Conservation (phyloP, 345 rosid species). For the Lumnitzera littorea region DNA sequence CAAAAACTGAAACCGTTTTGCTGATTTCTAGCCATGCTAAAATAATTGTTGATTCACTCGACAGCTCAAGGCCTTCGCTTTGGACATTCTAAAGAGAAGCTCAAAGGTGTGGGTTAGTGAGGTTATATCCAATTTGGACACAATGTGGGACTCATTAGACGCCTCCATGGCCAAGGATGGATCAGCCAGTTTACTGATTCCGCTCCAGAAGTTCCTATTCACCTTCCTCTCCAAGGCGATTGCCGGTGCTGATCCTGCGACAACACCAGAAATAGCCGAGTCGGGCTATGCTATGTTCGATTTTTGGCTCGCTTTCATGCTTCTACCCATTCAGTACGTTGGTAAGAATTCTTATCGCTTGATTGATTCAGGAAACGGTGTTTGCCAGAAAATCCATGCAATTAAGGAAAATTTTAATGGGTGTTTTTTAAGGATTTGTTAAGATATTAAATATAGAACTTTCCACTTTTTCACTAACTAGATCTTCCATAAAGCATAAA, state of each 20-base stretch:
- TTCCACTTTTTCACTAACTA: too few relatives aligned
- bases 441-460: too few relatives aligned
- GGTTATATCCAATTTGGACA: constrained; percentile 41
- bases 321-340: constrained; percentile 48
- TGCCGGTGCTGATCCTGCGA: constrained; percentile 54
- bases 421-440: too few relatives aligned
- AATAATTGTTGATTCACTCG: neutral
- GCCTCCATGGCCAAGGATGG: constrained; percentile 29
- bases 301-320: constrained; percentile 58
- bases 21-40: too few relatives aligned
- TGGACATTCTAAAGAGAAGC: constrained; percentile 59
- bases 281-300: constrained; percentile 43
- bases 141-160: constrained; percentile 49
- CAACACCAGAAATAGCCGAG: constrained; percentile 31
- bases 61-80: constrained; percentile 52
- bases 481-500: too few relatives aligned
- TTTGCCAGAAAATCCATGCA: too few relatives aligned
- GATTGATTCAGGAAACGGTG: too few relatives aligned
- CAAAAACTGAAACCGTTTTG: too few relatives aligned
- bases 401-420: too few relatives aligned
- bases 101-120: constrained; percentile 53
- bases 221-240: constrained; percentile 49
- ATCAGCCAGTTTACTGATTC: constrained; percentile 23
- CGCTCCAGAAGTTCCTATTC: constrained; percentile 55
- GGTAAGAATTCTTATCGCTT: constrained; percentile 8